Percentiles rank a stretch among this genome's conserved stretches.
phyloP scores from a whole-genome alignment of 495 filamentous ascomycete genomes.

The Sporormia fimetaria region DNA sequence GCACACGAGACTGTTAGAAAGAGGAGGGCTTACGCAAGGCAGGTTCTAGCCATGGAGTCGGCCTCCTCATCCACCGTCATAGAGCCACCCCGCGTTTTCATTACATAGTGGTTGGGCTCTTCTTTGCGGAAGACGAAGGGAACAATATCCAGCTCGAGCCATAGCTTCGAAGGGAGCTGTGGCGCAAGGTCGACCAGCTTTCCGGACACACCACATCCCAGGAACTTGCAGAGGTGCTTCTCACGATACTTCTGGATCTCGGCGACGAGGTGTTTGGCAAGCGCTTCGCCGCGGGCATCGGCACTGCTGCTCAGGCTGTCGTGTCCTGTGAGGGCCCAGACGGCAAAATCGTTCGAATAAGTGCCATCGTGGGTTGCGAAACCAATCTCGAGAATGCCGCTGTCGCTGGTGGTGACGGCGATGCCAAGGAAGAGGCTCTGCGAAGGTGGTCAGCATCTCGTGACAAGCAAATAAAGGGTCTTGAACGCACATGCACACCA shows the following conservation, averaged over 20 bases:
- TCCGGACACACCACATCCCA: conserved; percentile 42
- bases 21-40: conserved; percentile 46
- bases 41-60: conserved; percentile 76
- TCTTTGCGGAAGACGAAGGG: conserved; percentile 54
- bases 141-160: conserved; percentile 68
- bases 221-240: conserved; percentile 31
- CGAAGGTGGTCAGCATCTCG: background rate
- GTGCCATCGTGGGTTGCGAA: conserved; percentile 66
- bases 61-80: conserved; percentile 69
- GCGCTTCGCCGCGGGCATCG: conserved; percentile 2
- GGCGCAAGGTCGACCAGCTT: conserved; percentile 44
- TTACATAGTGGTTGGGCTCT: no score
- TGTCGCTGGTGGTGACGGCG: conserved; percentile 12
- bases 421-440: conserved; percentile 29
- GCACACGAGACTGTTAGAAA: no score
- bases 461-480: background rate
- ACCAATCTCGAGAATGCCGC: conserved; percentile 24
- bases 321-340: no score
- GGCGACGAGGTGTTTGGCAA: conserved; percentile 26
- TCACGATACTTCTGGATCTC: conserved; percentile 25
- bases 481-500: conserved; percentile 4
- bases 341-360: conserved; percentile 65
- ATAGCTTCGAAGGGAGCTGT: conserved; percentile 57
- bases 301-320: no score
- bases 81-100: no score